Conservation (phyloP, 2,329 filamentous ascomycete genomes). For the Aspergillus chevalieri region DNA sequence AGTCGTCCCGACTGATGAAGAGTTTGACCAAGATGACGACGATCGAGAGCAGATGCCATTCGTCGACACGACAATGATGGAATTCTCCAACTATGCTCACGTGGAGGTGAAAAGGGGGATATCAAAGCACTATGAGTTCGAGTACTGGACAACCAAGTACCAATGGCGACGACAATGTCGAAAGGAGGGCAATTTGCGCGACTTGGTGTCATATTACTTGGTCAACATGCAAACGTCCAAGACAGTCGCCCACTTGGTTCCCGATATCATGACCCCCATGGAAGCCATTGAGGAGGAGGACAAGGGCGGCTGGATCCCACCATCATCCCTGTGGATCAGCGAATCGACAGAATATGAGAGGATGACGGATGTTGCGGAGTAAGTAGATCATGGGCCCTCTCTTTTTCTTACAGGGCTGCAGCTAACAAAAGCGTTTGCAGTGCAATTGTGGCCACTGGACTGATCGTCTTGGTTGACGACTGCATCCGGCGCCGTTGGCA, state of each 20-base stretch:
- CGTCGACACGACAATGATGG: constrained; percentile 76
- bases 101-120: constrained; percentile 70
- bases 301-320: constrained; percentile 84
- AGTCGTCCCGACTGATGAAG: constrained; percentile 15
- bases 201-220: constrained; percentile 69
- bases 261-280: constrained; percentile 65
- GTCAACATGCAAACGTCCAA: constrained; percentile 59
- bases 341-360: constrained; percentile 64
- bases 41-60: constrained; percentile 37
- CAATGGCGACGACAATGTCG: constrained; percentile 71
- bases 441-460: constrained; percentile 81
- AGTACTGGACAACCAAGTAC: constrained; percentile 87
- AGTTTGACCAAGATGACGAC: constrained; percentile 7
- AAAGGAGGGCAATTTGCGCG: constrained; percentile 57
- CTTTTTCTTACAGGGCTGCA: not conserved
- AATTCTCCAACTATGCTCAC: constrained; percentile 96
- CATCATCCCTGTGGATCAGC: constrained; percentile 84
- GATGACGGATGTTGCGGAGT: constrained; percentile 81
- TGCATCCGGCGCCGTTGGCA: constrained; percentile 77
- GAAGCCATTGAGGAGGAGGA: constrained; percentile 66
- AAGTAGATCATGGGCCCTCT: constrained; percentile 36
- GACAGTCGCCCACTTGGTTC: constrained; percentile 76
- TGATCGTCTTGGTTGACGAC: constrained; percentile 84
- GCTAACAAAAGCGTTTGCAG: constrained; percentile 40
- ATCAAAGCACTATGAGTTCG: constrained; percentile 77